A percentile compares a stretch with the other conserved stretches of the same genome.
These are phyloP conservation scores for Colletotrichum gloeosporioides DNA, from an alignment of 2,329 filamentous ascomycete genomes.

Conservation along the genomic window DNA sequence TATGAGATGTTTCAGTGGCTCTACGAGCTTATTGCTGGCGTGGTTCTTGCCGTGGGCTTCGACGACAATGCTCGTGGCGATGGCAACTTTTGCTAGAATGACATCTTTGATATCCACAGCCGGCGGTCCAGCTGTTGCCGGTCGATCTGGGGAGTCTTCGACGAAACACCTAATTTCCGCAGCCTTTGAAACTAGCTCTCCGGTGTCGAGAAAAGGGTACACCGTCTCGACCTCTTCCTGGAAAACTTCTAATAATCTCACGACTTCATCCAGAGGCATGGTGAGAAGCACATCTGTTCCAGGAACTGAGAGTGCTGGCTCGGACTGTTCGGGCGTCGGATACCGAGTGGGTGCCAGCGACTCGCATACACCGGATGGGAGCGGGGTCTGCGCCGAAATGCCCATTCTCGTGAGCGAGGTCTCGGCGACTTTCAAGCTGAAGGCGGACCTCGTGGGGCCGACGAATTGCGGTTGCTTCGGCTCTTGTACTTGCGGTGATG, in stretches of 20 bases:
- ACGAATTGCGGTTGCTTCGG: constrained; percentile 40
- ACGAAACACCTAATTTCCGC: constrained; percentile 31
- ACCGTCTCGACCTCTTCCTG: constrained; percentile 44
- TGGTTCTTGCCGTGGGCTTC: constrained; percentile 36
- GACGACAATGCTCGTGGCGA: constrained; percentile 35
- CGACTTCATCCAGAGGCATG: constrained; percentile 26
- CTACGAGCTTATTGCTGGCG: constrained; percentile 29
- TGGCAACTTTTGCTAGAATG: constrained; percentile 34
- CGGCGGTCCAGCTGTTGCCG: not conserved
- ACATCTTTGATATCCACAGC: constrained; percentile 30
- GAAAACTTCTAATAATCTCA: constrained; percentile 38
- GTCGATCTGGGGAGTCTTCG: not conserved
- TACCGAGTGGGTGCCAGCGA: constrained; percentile 26
- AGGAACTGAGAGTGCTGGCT: not conserved
- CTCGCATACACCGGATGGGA: constrained; percentile 24
- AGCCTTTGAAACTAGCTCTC: constrained; percentile 28
- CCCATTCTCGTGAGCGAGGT: constrained; percentile 40
- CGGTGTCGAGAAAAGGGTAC: constrained; percentile 37
- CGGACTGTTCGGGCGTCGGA: not conserved
- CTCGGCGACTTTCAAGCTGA: constrained; percentile 38
- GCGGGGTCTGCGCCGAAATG: constrained; percentile 24
- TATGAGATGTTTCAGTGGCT: constrained; percentile 29
- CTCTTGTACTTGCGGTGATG: constrained; percentile 8
- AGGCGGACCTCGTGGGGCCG: constrained; percentile 39
- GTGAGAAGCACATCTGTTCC: constrained; percentile 8